Base-by-base conservation (phyloP, 805 yeast species). In the Saturnispora galanensis region DNA sequence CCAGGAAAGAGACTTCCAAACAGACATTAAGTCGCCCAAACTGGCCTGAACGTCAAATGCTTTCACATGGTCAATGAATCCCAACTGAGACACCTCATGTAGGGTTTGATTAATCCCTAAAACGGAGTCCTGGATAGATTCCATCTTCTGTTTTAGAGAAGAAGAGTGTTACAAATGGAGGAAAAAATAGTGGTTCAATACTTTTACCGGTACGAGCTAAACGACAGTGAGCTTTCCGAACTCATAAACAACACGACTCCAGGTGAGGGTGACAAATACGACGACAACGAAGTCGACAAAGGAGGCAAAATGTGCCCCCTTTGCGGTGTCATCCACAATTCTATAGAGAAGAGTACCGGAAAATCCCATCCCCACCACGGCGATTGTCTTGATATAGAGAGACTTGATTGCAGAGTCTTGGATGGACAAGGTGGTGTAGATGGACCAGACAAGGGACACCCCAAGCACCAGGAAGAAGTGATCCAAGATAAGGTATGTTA, bases 1-100 rank as follows among this genome's bases (percentile, higher is more conserved):
- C 77, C 84, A 79, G 3, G 81, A 65, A 15, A 21, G 26, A 21
- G 37, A 31, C 6, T 35, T 16, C 11, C 11, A 31, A 26, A 32
- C 33, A 21, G 45, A 30, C 3, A 37, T 10, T 17, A 34, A 16
- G 17, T 40, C 41, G 18, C 35, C 21, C 17, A 31, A 28, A 12
- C 12, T 37, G 12, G 39, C 40, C 6, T 17, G 9, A n/a, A 38
- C 6, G 16, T 29, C 28, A 12, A 26, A 6, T 13, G 12, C 35
- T 11, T 29, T 44, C 5, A 41, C 5, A 17, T 41, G n/a, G 15
- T 10, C 16, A 4, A 31, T 5, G 12, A 41, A 30, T 4, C 44
- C 41, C 6, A 21, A 21, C 26, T 30, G 16, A 8, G 44, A 28
- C 21, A 33, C 28, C 21, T 26, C 10, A 11, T 15, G 12, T 9